Base-by-base conservation (phyloP, 768 basidiomycete genomes). In the Lentinula boryana region DNA sequence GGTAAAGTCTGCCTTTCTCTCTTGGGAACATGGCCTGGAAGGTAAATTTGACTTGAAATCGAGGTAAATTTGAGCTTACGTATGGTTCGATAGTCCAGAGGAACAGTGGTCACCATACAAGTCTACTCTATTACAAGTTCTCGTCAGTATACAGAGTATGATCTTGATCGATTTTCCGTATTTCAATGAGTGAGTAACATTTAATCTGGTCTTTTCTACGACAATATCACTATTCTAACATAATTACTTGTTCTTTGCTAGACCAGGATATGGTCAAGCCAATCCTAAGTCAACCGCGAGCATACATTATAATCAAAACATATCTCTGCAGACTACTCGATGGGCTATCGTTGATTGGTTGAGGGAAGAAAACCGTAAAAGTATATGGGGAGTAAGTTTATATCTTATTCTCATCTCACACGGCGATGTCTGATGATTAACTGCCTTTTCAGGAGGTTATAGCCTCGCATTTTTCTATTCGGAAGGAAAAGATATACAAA, bases 61-160 rank as follows among this genome's bases (percentile, higher is more conserved):
- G 44, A 13, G 8, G 43, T 27, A 41, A 7, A 33, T 56, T 52
- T 8, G 23, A 15, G 27, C 49, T 10, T 33, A 31, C 16, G 16
- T 50, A 15, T 48, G 4, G 40, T 23, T 43, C 41, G 41, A 18
- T 54, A 72, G 72, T 9, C 74, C 76, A 6, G 77, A 78, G 60
- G 78, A 78, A 63, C 69, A 80, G 66, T 85, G 83, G 83, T 71
- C 70, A 4, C 66, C 75, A 15, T 63, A 71, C 48, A 78, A 78
- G 55, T 83, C 80, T n/a, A 84, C 83, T 8, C 68, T 85, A 21
- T 71, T 84, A 40, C 84, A 84, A 67, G 82, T 84, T 16, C 70
- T 84, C 16, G 78, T 85, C 36, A 81, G 80, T 58, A 83, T 84
- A 27, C 83, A 84, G 68, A 79, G 79, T 68, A 84, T 84, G 82